Conservation (phyloP, 805 yeast species). For the Lipomyces yamanashiensis region DNA sequence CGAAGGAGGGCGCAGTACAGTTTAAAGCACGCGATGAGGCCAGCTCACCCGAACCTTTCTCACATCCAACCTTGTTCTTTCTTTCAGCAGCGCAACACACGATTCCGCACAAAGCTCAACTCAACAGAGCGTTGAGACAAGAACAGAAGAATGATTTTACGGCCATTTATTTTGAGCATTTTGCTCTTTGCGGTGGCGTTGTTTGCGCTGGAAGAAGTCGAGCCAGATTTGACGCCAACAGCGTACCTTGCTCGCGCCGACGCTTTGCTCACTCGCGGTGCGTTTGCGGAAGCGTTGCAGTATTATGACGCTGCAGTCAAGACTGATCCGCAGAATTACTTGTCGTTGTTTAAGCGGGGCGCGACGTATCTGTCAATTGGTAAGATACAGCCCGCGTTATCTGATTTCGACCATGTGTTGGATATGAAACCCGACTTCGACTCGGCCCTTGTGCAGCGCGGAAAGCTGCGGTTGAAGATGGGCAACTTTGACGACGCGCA, state of each 20-base stretch:
- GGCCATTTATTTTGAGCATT: background rate
- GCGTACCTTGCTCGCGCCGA: constrained; percentile 31
- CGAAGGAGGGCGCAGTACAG: background rate
- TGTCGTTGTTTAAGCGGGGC: constrained; percentile 47
- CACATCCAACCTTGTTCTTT: background rate
- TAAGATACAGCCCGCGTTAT: constrained; percentile 44
- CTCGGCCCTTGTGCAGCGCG: constrained; percentile 46
- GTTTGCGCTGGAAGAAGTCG: constrained; percentile 12
- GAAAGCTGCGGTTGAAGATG: constrained; percentile 42
- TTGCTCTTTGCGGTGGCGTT: constrained; percentile 1
- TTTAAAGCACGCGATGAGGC: constrained; percentile 13
- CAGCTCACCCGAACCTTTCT: constrained; percentile 4
- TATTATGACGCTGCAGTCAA: constrained; percentile 41
- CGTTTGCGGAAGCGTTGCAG: constrained; percentile 31
- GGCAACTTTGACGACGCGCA: constrained; percentile 41
- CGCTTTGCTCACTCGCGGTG: constrained; percentile 33
- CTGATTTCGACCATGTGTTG: constrained; percentile 45
- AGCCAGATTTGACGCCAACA: constrained; percentile 19
- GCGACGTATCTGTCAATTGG: constrained; percentile 46
- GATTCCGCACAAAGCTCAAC: background rate
- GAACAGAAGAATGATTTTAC: background rate
- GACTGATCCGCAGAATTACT: constrained; percentile 40
- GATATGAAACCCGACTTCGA: constrained; percentile 45
- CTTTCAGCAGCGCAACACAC: too few species aligned
- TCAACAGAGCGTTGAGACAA: background rate